phyloP scores from a whole-genome alignment of 148 eudicot genomes.

The Spergularia marina region DNA sequence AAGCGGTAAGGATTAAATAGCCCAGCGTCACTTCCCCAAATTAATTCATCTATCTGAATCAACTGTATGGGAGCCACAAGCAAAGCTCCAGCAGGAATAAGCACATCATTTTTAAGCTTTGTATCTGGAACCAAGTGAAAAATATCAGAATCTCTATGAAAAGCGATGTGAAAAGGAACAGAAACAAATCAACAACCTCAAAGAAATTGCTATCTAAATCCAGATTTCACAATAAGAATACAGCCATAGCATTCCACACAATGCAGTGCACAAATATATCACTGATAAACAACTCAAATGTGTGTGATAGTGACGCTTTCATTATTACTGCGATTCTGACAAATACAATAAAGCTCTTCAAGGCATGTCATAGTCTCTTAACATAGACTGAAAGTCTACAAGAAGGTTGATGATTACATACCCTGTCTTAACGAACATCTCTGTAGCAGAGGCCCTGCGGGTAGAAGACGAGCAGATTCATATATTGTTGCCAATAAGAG shows the following conservation, averaged over 20 bases:
- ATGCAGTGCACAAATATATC: neutral
- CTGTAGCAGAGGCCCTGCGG: constrained; percentile 56
- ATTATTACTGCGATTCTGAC: neutral
- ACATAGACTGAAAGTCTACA: neutral
- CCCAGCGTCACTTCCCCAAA: constrained; percentile 55
- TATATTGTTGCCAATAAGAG: constrained; percentile 51
- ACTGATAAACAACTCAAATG: neutral
- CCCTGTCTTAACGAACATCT: constrained; percentile 49
- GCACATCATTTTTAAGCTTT: constrained; percentile 40
- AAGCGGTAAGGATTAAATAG: constrained; percentile 51
- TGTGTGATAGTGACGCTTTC: neutral
- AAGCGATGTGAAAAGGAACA: neutral
- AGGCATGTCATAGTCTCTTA: constrained; percentile 1
- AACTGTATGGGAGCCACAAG: constrained; percentile 51
- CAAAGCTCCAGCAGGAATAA: constrained; percentile 51
- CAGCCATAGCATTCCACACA: neutral
- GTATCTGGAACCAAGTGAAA: constrained; percentile 29
- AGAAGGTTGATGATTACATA: constrained; percentile 21
- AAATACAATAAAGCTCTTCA: neutral
- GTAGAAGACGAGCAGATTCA: constrained; percentile 55
- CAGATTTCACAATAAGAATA: neutral
- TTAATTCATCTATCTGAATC: constrained; percentile 45
- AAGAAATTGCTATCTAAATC: neutral
- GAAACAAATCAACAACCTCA: neutral
- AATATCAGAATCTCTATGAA: neutral